Evolutionary conservation across 257 asterid genomes (phyloP).

Genomic region (Datura wrightii): DNA sequence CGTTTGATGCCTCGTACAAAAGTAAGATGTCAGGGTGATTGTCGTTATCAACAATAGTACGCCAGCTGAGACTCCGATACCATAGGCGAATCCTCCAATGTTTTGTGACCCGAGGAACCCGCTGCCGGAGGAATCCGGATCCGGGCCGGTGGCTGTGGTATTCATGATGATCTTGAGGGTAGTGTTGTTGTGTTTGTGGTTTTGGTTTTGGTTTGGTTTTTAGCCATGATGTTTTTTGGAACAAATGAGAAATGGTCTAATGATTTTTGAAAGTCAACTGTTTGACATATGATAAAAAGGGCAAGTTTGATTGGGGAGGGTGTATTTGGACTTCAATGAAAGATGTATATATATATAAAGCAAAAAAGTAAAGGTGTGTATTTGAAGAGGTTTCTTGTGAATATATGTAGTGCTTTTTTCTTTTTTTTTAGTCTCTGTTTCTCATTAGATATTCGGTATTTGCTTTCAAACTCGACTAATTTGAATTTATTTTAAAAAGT

Average conservation of each 20-base stretch:
- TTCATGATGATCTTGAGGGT: conserved; percentile 47
- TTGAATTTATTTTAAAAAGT: accelerated
- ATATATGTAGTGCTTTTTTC: neutral
- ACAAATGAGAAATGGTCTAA: conserved; percentile 20
- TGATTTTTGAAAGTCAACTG: conserved; percentile 43
- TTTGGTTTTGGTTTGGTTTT: conserved; percentile 29
- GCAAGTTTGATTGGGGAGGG: conserved; percentile 40
- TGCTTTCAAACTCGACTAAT: neutral
- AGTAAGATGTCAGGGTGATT: conserved; percentile 77
- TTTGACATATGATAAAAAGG: conserved; percentile 15
- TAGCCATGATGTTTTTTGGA: conserved; percentile 41
- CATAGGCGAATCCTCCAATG: conserved; percentile 84
- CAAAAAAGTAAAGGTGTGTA: neutral
- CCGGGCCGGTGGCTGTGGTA: conserved; percentile 38
- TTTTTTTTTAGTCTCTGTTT: neutral
- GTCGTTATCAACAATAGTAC: conserved; percentile 84
- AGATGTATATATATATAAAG: neutral
- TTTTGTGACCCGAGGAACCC: conserved; percentile 57
- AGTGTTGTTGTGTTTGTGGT: conserved; percentile 2
- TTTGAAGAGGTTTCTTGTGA: conserved; percentile 19
- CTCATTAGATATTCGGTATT: neutral
- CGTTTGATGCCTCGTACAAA: conserved; percentile 65
- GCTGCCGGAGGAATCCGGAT: conserved; percentile 30
- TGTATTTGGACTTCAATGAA: conserved; percentile 38
- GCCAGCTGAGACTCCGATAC: conserved; percentile 82